Percentiles rank a stretch among this genome's conserved stretches.
phyloP scores from a whole-genome alignment of 371 early-diverging fungal species.

The Lichtheimia ramosa region DNA sequence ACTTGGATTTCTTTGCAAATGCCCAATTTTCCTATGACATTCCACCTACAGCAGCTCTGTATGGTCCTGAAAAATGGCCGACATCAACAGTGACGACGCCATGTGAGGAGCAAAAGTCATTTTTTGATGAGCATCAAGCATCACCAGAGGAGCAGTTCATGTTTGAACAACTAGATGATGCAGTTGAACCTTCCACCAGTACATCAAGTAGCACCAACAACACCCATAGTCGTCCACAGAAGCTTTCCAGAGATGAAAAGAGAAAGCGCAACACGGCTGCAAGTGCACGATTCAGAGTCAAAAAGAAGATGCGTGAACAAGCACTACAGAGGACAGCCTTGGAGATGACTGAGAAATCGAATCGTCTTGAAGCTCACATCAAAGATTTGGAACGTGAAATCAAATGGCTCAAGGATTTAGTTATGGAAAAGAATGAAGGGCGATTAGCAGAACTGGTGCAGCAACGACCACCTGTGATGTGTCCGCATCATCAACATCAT shows the following conservation, averaged over 20 bases:
- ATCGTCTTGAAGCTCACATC: slow-evolving; percentile 68
- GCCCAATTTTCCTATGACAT: slow-evolving; percentile 49
- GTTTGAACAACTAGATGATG: neutral
- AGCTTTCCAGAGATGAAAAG: slow-evolving; percentile 74
- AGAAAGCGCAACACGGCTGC: slow-evolving; percentile 93
- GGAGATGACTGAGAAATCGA: slow-evolving; percentile 79
- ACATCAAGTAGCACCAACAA: neutral
- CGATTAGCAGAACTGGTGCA: slow-evolving; percentile 23
- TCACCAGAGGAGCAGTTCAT: neutral
- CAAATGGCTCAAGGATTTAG: slow-evolving; percentile 83
- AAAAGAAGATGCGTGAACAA: slow-evolving; percentile 90
- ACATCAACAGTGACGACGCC: too few relatives aligned
- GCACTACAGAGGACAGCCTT: slow-evolving; percentile 79
- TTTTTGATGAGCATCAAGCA: neutral
- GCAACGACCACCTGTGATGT: slow-evolving; percentile 21
- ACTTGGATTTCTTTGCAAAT: slow-evolving; percentile 48
- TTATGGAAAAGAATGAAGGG: slow-evolving; percentile 73
- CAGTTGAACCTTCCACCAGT: neutral
- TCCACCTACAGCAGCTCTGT: slow-evolving; percentile 5
- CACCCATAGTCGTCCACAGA: slow-evolving; percentile 2
- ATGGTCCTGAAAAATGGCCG: neutral
- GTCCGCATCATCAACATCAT: neutral
- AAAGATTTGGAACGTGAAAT: slow-evolving; percentile 88
- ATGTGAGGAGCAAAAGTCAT: too few relatives aligned
- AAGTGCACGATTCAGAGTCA: slow-evolving; percentile 93